These are phyloP conservation scores for Aspergillus sclerotioniger DNA, from an alignment of 495 filamentous ascomycete species.

Conservation along the genomic window DNA sequence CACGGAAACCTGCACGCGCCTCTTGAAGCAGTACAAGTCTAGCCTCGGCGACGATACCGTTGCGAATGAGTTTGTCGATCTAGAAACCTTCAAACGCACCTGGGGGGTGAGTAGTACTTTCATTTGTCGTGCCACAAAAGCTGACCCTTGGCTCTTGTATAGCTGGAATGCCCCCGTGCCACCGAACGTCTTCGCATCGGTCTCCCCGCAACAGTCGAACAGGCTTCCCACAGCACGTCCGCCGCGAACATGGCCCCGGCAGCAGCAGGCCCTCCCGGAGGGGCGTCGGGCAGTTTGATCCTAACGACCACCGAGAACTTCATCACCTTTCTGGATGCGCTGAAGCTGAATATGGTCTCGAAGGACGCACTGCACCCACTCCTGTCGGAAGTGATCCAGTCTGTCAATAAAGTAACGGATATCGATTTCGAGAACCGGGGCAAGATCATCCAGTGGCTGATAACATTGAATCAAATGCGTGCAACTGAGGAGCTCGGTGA, in stretches of 20 bases:
- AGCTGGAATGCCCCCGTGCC: constrained; percentile 94
- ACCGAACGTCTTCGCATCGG: constrained; percentile 90
- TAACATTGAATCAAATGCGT: constrained; percentile 94
- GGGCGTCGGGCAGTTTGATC: constrained; percentile 71
- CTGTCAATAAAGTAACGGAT: constrained; percentile 93
- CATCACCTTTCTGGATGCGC: constrained; percentile 94
- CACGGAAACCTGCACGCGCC: constrained; percentile 87
- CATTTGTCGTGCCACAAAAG: not conserved
- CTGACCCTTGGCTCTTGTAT: constrained; percentile 8
- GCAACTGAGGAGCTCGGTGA: constrained; percentile 87
- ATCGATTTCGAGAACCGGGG: constrained; percentile 88
- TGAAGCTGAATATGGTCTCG: constrained; percentile 81
- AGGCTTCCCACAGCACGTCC: constrained; percentile 43
- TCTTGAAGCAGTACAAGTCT: constrained; percentile 96
- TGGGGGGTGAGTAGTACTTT: constrained; percentile 69
- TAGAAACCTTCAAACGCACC: constrained; percentile 90
- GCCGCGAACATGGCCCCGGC: constrained; percentile 42
- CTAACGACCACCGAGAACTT: constrained; percentile 92
- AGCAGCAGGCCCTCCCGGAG: constrained; percentile 36
- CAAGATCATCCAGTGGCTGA: constrained; percentile 98
- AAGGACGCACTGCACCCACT: constrained; percentile 96
- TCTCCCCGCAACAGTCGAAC: constrained; percentile 67
- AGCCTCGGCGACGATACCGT: constrained; percentile 86
- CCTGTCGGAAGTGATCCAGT: constrained; percentile 90
- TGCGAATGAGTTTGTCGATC: constrained; percentile 72